A percentile compares a stretch with the other conserved stretches of the same genome.
phyloP scores from a whole-genome alignment of 2,329 filamentous ascomycete genomes.

The Aspergillus sp. region DNA sequence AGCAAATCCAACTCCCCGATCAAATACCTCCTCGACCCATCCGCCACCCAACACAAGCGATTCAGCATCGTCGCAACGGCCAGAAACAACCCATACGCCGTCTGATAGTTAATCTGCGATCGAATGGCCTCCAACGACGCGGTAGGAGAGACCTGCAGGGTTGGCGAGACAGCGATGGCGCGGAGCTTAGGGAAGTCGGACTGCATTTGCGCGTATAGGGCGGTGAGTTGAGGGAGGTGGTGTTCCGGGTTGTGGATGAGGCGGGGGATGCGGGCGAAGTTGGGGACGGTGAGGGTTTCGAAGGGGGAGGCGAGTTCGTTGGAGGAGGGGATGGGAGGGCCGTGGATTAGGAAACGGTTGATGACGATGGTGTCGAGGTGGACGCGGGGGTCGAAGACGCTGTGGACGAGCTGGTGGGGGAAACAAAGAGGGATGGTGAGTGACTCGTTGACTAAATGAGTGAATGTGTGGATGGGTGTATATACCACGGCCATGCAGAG shows the following conservation, averaged over 20 bases:
- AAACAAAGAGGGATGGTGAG: no score
- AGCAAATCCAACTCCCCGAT: not conserved
- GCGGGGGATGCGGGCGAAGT: not conserved
- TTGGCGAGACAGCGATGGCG: not conserved
- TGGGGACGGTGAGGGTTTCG: not conserved
- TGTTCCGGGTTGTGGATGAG: not conserved
- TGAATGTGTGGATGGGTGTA: not conserved
- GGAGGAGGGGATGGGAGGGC: not conserved
- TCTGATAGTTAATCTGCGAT: not conserved
- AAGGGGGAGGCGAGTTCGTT: not conserved
- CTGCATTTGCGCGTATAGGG: not conserved
- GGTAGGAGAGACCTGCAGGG: not conserved
- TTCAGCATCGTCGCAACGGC: not conserved
- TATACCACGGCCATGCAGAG: not conserved
- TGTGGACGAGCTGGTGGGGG: constrained; percentile 21
- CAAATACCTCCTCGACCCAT: not conserved
- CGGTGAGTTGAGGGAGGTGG: not conserved
- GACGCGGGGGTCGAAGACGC: constrained; percentile 19
- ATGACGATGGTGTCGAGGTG: not conserved
- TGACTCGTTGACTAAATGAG: no score
- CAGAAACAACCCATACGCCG: not conserved
- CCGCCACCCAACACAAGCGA: not conserved
- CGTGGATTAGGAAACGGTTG: not conserved
- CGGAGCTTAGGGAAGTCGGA: not conserved
- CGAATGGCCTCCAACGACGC: not conserved